Base-by-base conservation (phyloP, 495 filamentous ascomycete genomes). In the Aspergillus incahuasiensis region DNA sequence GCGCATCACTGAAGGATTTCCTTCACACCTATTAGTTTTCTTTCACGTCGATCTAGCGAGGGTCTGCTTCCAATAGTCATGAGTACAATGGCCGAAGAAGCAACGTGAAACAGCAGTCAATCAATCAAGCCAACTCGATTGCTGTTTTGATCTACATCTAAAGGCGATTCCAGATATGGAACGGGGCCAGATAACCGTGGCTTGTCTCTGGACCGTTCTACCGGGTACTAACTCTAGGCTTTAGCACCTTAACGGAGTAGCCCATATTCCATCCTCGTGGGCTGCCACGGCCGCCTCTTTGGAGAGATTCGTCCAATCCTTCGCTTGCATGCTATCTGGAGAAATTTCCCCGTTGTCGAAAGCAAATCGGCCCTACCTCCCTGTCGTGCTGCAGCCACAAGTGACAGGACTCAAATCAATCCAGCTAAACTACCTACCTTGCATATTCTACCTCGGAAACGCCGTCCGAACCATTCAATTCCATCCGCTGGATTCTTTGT, bases 361-460 rank as follows among this genome's bases (percentile, higher is more conserved):
- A 53, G 38, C 44, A 44, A 54, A 44, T 44, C 43, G 43, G 22
- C 21, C 20, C 22, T 45, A n/a, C n/a, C 21, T 45, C 22, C 43
- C 43, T 43, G 22, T 44, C 18, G 9, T 22, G 32, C 32, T 35
- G 28, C 28, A 30, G 28, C 28, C 28, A 35, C 32, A 15, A 35
- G 32, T 35, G 32, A 35, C 38, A 54, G 56, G 56, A 51, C 30
- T 41, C 35, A 48, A 53, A 21, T 52, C 57, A 55, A 60, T 63
- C 61, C 52, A 58, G 47, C 57, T 60, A 63, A 45, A 32, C 18
- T 34, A 54, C 48, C 34, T 16, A 54, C 51, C 54, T 56, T 63
- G 55, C 57, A 63, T 60, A 63, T 57, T 57, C 57, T 60, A 56
- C 57, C 61, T 60, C 57, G 61, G 55, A 52, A 58, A 45, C 43